A percentile compares a stretch with the other conserved stretches of the same genome.
These are phyloP conservation scores for Boletus edulis DNA, from an alignment of 768 basidiomycete species.

Conservation along the genomic window DNA sequence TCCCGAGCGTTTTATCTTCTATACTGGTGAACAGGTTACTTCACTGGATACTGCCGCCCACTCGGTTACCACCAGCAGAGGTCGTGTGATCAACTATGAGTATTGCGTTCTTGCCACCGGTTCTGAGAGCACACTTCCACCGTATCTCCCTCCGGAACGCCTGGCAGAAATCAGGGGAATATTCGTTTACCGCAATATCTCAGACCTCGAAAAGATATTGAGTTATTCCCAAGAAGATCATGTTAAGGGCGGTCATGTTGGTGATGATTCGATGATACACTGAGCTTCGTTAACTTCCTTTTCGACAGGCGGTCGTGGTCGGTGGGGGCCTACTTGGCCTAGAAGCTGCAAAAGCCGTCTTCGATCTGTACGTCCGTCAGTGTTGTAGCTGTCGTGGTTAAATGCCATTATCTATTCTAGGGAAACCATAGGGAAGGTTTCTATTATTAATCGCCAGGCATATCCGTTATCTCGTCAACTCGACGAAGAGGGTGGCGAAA, in stretches of 20 bases:
- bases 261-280: background rate
- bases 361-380: constrained; percentile 43
- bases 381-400: background rate
- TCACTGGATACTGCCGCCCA: constrained; percentile 38
- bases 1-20: constrained; percentile 52
- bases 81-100: constrained; percentile 50
- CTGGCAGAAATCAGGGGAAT: constrained; percentile 48
- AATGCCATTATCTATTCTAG: background rate
- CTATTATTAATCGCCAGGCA: constrained; percentile 50
- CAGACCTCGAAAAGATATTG: constrained; percentile 65
- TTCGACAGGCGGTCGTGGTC: constrained; percentile 37
- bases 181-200: constrained; percentile 71
- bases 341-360: constrained; percentile 72
- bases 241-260: constrained; percentile 34
- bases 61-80: constrained; percentile 46
- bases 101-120: constrained; percentile 70
- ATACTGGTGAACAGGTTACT: constrained; percentile 47
- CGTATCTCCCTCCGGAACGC: constrained; percentile 45
- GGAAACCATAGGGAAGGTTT: constrained; percentile 42
- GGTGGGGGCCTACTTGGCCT: constrained; percentile 73
- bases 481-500: constrained; percentile 55
- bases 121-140: constrained; percentile 60
- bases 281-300: background rate
- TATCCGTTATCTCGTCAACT: constrained; percentile 60
- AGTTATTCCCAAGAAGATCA: constrained; percentile 48